A percentile compares a stretch with the other conserved stretches of the same genome.
Conservation (phyloP, 495 filamentous ascomycete genomes). For the Podospora conica region DNA sequence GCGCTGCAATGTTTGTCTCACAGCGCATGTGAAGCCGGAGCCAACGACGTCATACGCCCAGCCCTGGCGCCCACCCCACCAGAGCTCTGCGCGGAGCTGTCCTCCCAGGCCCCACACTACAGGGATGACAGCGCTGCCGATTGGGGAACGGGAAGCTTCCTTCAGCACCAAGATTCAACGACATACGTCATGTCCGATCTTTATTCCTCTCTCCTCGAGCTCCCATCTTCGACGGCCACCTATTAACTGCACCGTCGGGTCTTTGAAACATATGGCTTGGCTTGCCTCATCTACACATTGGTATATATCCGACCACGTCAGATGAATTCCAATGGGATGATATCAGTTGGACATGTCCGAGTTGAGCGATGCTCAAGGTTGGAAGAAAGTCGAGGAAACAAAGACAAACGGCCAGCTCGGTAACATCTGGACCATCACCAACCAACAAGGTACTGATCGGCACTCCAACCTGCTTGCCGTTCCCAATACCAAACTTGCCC, state of each 20-base stretch:
- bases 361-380: no score
- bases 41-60: neutral
- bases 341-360: neutral
- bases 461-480: neutral
- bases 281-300: neutral
- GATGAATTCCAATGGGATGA: neutral
- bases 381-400: neutral
- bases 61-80: neutral
- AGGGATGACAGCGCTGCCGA: neutral
- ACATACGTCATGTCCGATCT: neutral
- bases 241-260: no score
- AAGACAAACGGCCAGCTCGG: no score
- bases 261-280: neutral
- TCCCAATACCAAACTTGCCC: neutral
- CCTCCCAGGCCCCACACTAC: neutral
- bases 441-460: no score
- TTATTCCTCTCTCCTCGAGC: neutral
- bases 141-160: neutral
- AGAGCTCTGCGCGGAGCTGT: neutral
- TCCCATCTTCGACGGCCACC: no score
- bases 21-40: no score
- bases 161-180: neutral
- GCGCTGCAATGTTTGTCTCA: neutral
- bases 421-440: no score
- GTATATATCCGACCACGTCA: neutral